These are phyloP conservation scores for Xylariaceae sp. DNA, from an alignment of 2,329 filamentous ascomycete genomes.

Conservation along the genomic window DNA sequence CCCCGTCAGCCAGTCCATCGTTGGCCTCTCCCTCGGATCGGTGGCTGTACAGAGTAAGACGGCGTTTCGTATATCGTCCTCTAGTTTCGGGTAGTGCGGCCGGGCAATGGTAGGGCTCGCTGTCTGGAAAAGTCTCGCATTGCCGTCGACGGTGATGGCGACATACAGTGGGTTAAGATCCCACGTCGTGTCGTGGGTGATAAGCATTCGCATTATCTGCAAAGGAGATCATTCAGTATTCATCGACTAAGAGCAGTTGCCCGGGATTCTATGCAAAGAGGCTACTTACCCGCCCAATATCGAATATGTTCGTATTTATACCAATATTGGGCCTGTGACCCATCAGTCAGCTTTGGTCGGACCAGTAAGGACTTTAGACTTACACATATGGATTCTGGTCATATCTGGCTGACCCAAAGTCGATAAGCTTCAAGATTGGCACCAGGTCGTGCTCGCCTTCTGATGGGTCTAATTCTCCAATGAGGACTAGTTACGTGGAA, in stretches of 20 bases:
- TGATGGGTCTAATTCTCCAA: neutral
- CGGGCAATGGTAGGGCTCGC: neutral
- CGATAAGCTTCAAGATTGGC: neutral
- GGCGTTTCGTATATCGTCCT: neutral
- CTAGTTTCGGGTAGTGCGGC: conserved; percentile 1
- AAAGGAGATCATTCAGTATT: too few species aligned
- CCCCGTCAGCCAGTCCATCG: neutral
- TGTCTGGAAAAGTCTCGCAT: neutral
- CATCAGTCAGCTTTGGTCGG: neutral
- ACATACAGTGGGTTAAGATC: neutral
- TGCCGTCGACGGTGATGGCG: neutral
- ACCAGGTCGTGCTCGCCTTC: neutral
- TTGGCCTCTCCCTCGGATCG: neutral
- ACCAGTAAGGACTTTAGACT: neutral
- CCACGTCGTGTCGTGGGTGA: neutral
- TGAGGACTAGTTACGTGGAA: neutral
- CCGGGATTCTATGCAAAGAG: too few species aligned
- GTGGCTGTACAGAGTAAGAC: neutral
- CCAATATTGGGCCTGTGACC: neutral
- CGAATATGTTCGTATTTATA: neutral
- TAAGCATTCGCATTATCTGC: conserved; percentile 2
- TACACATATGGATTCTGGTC: neutral
- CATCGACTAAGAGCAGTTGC: too few species aligned
- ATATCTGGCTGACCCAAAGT: neutral
- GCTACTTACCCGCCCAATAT: conserved; percentile 1